These are phyloP conservation scores for Lepidium didymum DNA, from an alignment of 345 rosid genomes.

Conservation along the genomic window DNA sequence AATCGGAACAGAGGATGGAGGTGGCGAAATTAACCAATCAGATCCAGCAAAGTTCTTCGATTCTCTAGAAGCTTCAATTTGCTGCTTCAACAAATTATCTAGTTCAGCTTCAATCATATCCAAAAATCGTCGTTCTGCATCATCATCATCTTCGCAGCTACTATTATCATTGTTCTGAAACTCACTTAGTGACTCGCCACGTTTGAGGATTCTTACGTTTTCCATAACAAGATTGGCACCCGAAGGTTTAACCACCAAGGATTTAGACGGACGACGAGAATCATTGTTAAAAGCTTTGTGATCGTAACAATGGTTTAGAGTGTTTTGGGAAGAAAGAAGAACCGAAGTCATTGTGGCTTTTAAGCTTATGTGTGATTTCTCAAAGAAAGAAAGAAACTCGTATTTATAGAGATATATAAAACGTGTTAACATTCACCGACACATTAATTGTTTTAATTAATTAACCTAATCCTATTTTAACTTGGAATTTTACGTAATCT, in stretches of 20 bases:
- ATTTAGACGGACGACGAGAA: neutral
- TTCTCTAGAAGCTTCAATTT: conserved; percentile 21
- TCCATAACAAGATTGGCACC: conserved; percentile 41
- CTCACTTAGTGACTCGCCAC: conserved; percentile 41
- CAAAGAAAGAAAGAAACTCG: too few relatives aligned
- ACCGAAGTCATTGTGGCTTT: conserved; percentile 24
- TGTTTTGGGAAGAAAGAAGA: conserved; percentile 12
- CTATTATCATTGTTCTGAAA: neutral
- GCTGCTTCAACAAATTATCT: conserved; percentile 34
- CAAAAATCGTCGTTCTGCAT: neutral
- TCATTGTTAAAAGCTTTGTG: conserved; percentile 15
- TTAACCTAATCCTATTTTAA: too few relatives aligned
- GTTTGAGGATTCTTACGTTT: conserved; percentile 58
- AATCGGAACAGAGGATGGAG: conserved; percentile 56
- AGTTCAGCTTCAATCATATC: conserved; percentile 43
- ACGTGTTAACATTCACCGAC: too few relatives aligned
- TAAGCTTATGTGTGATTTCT: too few relatives aligned
- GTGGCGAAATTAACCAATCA: conserved; percentile 39
- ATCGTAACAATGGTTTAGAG: conserved; percentile 1
- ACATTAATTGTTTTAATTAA: too few relatives aligned
- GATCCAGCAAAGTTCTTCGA: conserved; percentile 10
- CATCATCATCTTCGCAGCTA: neutral
- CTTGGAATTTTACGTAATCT: too few relatives aligned
- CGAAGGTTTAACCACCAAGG: conserved; percentile 27
- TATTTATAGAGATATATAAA: too few relatives aligned